Evolutionary conservation across 192 early-diverging fungal genomes (phyloP).

Genomic region (Podila minutissima): DNA sequence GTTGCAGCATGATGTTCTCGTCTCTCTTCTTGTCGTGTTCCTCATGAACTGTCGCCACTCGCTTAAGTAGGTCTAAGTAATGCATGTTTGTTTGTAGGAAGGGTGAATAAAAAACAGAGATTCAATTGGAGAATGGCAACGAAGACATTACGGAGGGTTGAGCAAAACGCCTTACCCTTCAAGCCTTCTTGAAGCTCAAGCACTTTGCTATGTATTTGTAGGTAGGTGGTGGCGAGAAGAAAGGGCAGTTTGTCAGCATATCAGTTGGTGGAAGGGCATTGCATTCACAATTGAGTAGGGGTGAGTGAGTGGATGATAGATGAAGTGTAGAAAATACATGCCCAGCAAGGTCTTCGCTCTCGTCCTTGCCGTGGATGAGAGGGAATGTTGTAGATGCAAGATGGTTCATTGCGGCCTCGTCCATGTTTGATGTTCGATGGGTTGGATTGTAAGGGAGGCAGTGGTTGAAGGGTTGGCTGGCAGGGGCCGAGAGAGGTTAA

Average conservation of each 20-base stretch:
- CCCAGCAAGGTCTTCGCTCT: constrained; percentile 43
- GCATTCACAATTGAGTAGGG: background rate
- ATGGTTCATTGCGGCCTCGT: constrained; percentile 32
- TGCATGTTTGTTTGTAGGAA: background rate
- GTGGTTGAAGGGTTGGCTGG: background rate
- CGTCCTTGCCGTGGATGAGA: constrained; percentile 44
- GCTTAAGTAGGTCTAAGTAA: constrained; percentile 32
- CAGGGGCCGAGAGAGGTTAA: too few species aligned
- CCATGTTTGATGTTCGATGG: constrained; percentile 7
- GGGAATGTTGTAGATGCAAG: constrained; percentile 40
- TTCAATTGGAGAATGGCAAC: too few species aligned
- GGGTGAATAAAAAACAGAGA: background rate
- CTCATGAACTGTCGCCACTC: constrained; percentile 40
- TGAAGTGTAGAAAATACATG: constrained; percentile 2
- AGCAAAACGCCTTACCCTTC: constrained; percentile 12
- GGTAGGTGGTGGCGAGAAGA: background rate
- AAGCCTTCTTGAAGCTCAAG: constrained; percentile 45
- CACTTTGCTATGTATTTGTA: constrained; percentile 18
- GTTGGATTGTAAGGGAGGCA: background rate
- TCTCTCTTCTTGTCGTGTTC: constrained; percentile 50
- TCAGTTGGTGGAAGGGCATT: too few species aligned
- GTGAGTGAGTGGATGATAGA: background rate
- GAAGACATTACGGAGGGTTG: too few species aligned
- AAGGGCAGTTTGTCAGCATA: background rate
- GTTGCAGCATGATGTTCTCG: constrained; percentile 45